Evolutionary conservation across 805 yeast genomes (phyloP), one percentile per base, ranked within the genome.

Genomic region (Lipomyces spencermartinsiae): DNA sequence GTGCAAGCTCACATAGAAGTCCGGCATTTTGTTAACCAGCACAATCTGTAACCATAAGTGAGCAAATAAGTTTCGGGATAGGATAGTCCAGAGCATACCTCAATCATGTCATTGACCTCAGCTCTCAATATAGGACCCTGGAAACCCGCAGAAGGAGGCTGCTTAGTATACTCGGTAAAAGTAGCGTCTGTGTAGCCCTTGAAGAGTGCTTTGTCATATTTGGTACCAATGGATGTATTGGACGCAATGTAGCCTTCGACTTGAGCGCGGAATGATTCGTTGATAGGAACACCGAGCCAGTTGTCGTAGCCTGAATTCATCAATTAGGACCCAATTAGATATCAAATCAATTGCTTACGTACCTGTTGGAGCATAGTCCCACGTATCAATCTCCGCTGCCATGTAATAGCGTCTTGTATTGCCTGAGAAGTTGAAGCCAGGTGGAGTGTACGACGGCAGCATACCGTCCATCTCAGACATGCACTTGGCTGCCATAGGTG

Each of bases 341-440:
- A 0, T 31, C 14, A 56, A 19, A 19, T 29, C 29, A 34, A n/a
- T 56, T 10, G 39, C 7, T 33, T 10, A 37, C 34, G 37, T 37
- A 57, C 59, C 59, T 8, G 59, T 34, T 5, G 59, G 59, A 25
- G 59, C 59, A 37, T 57, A 57, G 49, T 57, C 46, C 59, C 59
- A 57, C 16, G 59, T 57, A 22, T 57, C 59, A 29, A 57, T 57
- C 59, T 57, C 59, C 37, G 59, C 59, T n/a, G 59, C 59, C 39
- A 57, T 37, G 59, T 57, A 57, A 33, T 57, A 57, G 5, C 59
- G 59, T 4, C 59, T 25, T n/a, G 9, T 6, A 19, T 25, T 57
- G 31, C 59, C 59, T 10, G 59, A 57, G n/a, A 57, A 57, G 37
- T 57, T 33, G 59, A 57, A 57, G 6, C 59, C 59, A 34, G 25